Evolutionary conservation across 1,139 yeast species (phyloP), one percentile per base, ranked within the genome.

Genomic region (Kodamaea ohmeri): DNA sequence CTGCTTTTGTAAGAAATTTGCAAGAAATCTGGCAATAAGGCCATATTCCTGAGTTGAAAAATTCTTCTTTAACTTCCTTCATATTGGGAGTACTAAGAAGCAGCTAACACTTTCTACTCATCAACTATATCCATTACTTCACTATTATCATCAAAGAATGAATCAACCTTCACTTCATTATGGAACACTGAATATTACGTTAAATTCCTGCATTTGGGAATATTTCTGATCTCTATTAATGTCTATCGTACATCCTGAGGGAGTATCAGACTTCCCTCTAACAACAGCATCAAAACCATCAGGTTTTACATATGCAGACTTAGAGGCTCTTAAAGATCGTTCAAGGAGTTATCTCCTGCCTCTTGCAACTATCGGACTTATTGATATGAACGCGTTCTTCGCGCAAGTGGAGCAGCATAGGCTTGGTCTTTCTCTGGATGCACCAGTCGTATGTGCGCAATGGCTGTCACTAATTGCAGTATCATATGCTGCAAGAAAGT

Each of bases 401-500:
- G 95, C 98, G 0, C 98, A 92, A 54, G 94, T 85, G 25, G 97
- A 92, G 52, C 94, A 85, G 51, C 67, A 86, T 6, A 63, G 97
- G 32, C 68, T 88, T 17, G 82, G 82, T 0, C 62, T 83, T 9
- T 61, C 79, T 1, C 67, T 67, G 1, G 77, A 79, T 2, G 90
- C 80, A 43, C 97, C 98, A 0, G 84, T 92, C 2, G 97, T 90
- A 0, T 90, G 97, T 58, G 88, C 88, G 4, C 98, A 92, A 53
- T 92, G 98, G 98, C 73, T 74, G 39, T 73, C 90, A 0, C 65
- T 92, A 4, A 90, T 92, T 41, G 98, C 98, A 0, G 95, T 92
- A 1, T 80, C 86, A 4, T 86, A 87, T 58, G 87, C 96, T 0
- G 97, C 97, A 0, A 66, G 97, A 24, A 77, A 80, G 42, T 88